phyloP scores from a whole-genome alignment of 768 basidiomycete genomes.

The Lactarius hengduanensis region DNA sequence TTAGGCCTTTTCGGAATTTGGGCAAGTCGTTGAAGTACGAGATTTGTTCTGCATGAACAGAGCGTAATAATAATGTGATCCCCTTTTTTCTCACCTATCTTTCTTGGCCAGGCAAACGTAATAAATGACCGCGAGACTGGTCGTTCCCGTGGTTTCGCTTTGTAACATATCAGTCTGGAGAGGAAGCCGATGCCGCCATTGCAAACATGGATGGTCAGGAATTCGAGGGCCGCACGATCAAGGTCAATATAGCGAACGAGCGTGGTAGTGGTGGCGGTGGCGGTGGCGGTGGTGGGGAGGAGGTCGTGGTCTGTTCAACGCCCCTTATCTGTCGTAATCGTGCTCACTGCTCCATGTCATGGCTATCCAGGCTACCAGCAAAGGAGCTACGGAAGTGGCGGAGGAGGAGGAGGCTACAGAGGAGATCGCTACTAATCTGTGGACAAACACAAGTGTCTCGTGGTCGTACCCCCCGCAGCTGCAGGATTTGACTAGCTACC shows the following conservation, averaged over 20 bases:
- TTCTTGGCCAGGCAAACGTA: slow-evolving; percentile 71
- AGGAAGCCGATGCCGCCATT: slow-evolving; percentile 82
- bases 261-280: slow-evolving; percentile 50
- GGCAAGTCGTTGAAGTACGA: slow-evolving; percentile 90
- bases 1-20: slow-evolving; percentile 81
- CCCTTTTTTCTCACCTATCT: slow-evolving; percentile 24
- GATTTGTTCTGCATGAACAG: slow-evolving; percentile 36
- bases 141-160: slow-evolving; percentile 94
- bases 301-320: slow-evolving; percentile 37
- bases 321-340: slow-evolving; percentile 2
- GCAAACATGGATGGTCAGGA: slow-evolving; percentile 78
- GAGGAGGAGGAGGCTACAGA: not conserved
- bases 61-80: slow-evolving; percentile 21
- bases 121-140: slow-evolving; percentile 98
- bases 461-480: not conserved
- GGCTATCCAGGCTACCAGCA: slow-evolving; percentile 25
- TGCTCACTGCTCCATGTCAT: not conserved
- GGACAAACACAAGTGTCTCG: not conserved
- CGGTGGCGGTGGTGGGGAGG: slow-evolving; percentile 36
- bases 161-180: slow-evolving; percentile 62
- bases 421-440: not conserved
- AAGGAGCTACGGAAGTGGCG: slow-evolving; percentile 24
- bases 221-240: slow-evolving; percentile 88
- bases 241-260: slow-evolving; percentile 79
- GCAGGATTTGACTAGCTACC: not conserved